Evolutionary conservation across 129 eudicot genomes (phyloP), one percentile per base, ranked within the genome.

Genomic region (Deinandra increscens): DNA sequence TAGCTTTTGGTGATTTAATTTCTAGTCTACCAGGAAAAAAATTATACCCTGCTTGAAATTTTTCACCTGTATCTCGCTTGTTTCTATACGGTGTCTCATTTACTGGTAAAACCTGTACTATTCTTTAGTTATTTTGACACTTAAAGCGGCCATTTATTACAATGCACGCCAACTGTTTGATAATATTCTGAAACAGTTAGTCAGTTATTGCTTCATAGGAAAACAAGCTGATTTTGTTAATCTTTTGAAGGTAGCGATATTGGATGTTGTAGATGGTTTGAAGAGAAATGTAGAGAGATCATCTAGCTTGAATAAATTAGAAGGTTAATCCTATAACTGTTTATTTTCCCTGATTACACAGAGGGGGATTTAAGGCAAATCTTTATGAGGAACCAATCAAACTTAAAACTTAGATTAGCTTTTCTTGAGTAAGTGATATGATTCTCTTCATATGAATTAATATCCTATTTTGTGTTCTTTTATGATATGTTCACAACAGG

Each of bases 71-170:
- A n/a, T n/a, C n/a, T n/a, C n/a, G n/a, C n/a, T 60, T 88, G 1
- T 85, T 88, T 33, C 61, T 88, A 3, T 85, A 88, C 59, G 96
- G 91, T 60, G 85, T n/a, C n/a, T n/a, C n/a, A n/a, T n/a, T n/a
- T n/a, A 88, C 91, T 1, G 91, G 87, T 33, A 88, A 88, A 70
- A 88, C 96, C 2, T 72, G 84, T 69, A 64, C 78, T 8, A 13
- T 85, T 26, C 88, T 85, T 33, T 56, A 83, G 60, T 69, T 64
- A n/a, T 39, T 85, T 88, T 48, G 73, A 17, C 82, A 85, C 73
- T 70, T 85, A 18, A 81, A 77, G 6, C 87, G 91, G 14, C 91
- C 96, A 0, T 83, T 85, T 79, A 78, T 74, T 81, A 85, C 68
- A 85, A 22, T 71, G 83, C 85, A 14, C 76, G 86, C 68, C 68